These are phyloP conservation scores for Bombardia bombarda DNA, from an alignment of 495 filamentous ascomycete genomes.

Conservation along the genomic window DNA sequence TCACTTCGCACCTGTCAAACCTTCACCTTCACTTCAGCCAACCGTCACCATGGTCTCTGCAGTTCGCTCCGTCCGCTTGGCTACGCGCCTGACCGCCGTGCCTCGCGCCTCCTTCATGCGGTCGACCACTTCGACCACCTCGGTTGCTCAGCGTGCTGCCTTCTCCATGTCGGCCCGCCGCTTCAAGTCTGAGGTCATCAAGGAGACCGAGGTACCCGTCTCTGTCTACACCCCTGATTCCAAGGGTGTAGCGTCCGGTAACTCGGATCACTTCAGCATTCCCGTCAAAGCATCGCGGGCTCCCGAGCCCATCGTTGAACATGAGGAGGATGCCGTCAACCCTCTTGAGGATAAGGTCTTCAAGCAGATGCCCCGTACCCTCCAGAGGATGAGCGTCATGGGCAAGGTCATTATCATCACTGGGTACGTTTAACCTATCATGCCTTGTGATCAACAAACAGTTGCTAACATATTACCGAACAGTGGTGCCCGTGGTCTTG, in stretches of 20 bases:
- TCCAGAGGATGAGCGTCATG: slow-evolving; percentile 56
- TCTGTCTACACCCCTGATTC: slow-evolving; percentile 37
- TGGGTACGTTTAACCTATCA: slow-evolving; percentile 50
- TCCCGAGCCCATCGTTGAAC: slow-evolving; percentile 20
- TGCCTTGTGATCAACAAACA: slow-evolving; percentile 4
- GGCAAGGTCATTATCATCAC: slow-evolving; percentile 66
- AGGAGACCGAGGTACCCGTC: slow-evolving; percentile 43
- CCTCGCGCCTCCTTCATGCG: slow-evolving; percentile 20
- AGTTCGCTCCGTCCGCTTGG: slow-evolving; percentile 28
- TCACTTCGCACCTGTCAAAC: neutral
- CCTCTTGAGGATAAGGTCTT: slow-evolving; percentile 39
- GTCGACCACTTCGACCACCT: slow-evolving; percentile 1
- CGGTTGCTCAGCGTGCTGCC: slow-evolving; percentile 24
- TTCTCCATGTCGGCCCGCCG: slow-evolving; percentile 29
- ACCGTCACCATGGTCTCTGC: slow-evolving; percentile 28
- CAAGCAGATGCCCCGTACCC: slow-evolving; percentile 44
- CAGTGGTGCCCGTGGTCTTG: slow-evolving; percentile 65
- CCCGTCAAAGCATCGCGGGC: slow-evolving; percentile 54
- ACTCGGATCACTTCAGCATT: slow-evolving; percentile 64
- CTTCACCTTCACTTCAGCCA: no score
- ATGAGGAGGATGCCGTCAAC: slow-evolving; percentile 24
- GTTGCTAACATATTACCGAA: neutral
- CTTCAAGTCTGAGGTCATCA: slow-evolving; percentile 38
- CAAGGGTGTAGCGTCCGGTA: slow-evolving; percentile 34
- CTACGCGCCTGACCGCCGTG: slow-evolving; percentile 23